These are phyloP conservation scores for Dioszegia crocea DNA, from an alignment of 768 basidiomycete species.

Conservation along the genomic window DNA sequence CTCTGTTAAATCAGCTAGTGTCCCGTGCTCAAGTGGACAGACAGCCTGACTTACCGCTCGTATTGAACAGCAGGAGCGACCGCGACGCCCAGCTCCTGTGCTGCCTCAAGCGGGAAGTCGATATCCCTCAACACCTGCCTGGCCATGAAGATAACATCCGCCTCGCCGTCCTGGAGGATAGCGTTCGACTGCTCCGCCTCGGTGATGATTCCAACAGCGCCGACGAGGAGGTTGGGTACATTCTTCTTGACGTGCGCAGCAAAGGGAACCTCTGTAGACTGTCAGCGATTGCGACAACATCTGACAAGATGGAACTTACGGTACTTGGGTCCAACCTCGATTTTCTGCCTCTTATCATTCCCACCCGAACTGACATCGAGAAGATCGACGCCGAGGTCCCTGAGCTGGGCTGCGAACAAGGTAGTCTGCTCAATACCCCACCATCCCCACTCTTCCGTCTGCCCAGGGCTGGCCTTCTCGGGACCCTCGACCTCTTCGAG, in stretches of 20 bases:
- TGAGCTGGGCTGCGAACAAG: constrained; percentile 58
- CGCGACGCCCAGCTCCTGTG: constrained; percentile 60
- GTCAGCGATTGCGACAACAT: constrained; percentile 1
- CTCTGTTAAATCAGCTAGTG: constrained; percentile 19
- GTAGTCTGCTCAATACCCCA: constrained; percentile 70
- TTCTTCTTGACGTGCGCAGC: constrained; percentile 55
- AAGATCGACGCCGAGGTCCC: constrained; percentile 67
- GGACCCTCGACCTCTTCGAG: constrained; percentile 58
- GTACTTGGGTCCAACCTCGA: constrained; percentile 51
- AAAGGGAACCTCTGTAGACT: constrained; percentile 59
- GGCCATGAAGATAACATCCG: constrained; percentile 66
- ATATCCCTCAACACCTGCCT: constrained; percentile 65
- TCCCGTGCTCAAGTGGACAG: neutral
- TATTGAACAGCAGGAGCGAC: constrained; percentile 72
- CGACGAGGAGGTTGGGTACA: constrained; percentile 50
- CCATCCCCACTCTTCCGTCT: constrained; percentile 44
- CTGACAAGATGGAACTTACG: constrained; percentile 18
- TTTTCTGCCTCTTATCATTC: constrained; percentile 61
- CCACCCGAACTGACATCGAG: constrained; percentile 69
- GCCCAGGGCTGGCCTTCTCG: constrained; percentile 50
- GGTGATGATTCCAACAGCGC: constrained; percentile 70
- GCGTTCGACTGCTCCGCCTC: constrained; percentile 62
- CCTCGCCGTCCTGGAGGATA: constrained; percentile 62
- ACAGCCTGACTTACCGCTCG: constrained; percentile 41
- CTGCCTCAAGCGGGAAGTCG: constrained; percentile 63